phyloP scores from a whole-genome alignment of 2,329 filamentous ascomycete genomes.

The Rhynchosporium secalis region DNA sequence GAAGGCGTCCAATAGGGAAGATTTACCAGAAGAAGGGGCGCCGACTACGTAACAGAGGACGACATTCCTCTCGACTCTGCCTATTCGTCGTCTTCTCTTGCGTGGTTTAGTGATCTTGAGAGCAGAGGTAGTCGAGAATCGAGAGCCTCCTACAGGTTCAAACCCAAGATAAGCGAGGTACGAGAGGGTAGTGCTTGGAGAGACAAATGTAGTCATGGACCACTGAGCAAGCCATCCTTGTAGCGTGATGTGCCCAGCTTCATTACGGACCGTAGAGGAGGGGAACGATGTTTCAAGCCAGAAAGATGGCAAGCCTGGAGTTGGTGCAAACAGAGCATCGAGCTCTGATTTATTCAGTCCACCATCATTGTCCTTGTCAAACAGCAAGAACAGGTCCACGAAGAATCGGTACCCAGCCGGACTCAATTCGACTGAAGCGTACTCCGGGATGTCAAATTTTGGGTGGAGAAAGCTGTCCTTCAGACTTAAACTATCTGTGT shows the following conservation, averaged over 20 bases:
- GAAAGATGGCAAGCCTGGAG: conserved; percentile 80
- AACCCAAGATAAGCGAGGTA: conserved; percentile 97
- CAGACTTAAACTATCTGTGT: conserved; percentile 90
- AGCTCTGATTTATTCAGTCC: conserved; percentile 86
- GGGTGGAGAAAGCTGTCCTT: conserved; percentile 90
- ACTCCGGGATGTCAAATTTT: conserved; percentile 90
- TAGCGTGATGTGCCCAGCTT: conserved; percentile 90
- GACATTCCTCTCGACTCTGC: conserved; percentile 89
- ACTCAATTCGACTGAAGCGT: conserved; percentile 88
- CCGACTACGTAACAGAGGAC: conserved; percentile 92
- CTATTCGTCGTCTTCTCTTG: conserved; percentile 78
- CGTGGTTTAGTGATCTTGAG: conserved; percentile 91
- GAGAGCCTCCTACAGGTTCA: conserved; percentile 75
- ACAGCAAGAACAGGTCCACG: conserved; percentile 90
- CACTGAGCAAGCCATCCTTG: conserved; percentile 98
- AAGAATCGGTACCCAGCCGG: conserved; percentile 96
- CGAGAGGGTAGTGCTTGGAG: conserved; percentile 90
- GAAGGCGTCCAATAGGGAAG: conserved; percentile 85
- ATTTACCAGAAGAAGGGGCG: conserved; percentile 84
- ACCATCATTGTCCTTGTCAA: conserved; percentile 97
- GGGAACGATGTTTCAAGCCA: conserved; percentile 92
- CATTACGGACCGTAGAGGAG: conserved; percentile 90
- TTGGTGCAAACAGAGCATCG: conserved; percentile 84
- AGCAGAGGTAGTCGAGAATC: conserved; percentile 76
- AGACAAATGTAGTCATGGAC: conserved; percentile 99